These are phyloP conservation scores for Hansenula anomala DNA, from an alignment of 1,139 yeast species.

Conservation along the genomic window DNA sequence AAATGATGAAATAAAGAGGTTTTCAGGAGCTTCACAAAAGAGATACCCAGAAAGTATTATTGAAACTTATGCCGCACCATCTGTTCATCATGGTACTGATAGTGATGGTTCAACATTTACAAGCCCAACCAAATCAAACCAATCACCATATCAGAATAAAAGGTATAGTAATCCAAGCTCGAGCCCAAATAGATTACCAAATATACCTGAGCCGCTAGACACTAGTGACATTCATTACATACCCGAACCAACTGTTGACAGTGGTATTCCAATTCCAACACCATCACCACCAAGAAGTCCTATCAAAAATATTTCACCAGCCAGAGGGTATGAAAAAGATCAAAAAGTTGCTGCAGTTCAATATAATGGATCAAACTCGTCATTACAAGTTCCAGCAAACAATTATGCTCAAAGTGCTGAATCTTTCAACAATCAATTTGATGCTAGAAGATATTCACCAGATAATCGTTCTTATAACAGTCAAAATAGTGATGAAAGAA, in stretches of 20 bases:
- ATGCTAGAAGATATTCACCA: background rate
- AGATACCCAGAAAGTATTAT: slow-evolving; percentile 21
- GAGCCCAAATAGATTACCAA: background rate
- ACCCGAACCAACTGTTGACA: slow-evolving; percentile 12
- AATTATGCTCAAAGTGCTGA: background rate
- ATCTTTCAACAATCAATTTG: background rate
- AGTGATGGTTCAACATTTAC: slow-evolving; percentile 6
- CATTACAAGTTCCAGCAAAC: background rate
- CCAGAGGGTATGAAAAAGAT: background rate
- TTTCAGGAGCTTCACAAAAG: slow-evolving; percentile 7
- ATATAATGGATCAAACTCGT: background rate
- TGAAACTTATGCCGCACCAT: slow-evolving; percentile 17
- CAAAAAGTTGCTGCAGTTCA: background rate
- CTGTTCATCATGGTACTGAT: slow-evolving; percentile 3
- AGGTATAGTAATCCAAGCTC: background rate
- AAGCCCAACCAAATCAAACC: background rate
- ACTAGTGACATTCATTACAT: slow-evolving; percentile 13
- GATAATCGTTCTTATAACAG: background rate
- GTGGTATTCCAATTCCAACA: slow-evolving; percentile 12
- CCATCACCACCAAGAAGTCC: slow-evolving; percentile 18
- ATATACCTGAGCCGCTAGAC: background rate
- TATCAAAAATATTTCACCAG: background rate
- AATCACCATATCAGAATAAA: background rate
- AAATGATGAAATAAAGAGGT: slow-evolving; percentile 6
- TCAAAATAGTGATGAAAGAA: background rate